phyloP scores from a whole-genome alignment of 2,329 filamentous ascomycete species.

The Diaporthe eres region DNA sequence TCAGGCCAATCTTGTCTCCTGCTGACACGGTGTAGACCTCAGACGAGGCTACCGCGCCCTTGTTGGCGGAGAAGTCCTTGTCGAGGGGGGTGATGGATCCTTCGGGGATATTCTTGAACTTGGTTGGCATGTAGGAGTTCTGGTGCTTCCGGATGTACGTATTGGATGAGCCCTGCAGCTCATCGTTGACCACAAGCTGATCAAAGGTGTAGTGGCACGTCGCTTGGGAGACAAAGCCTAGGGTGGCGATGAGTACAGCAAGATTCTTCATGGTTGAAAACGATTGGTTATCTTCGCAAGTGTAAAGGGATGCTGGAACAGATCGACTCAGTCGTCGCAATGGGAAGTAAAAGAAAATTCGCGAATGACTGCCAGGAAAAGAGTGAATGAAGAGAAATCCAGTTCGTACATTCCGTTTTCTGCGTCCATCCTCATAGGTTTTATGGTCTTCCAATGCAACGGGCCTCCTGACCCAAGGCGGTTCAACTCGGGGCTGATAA shows the following conservation, averaged over 20 bases:
- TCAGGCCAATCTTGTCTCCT: conserved; percentile 16
- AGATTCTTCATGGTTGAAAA: background rate
- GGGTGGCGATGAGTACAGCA: background rate
- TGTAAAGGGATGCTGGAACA: background rate
- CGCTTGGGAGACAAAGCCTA: background rate
- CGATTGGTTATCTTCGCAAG: background rate
- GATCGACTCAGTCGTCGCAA: background rate
- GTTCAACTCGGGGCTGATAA: too few relatives aligned
- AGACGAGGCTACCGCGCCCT: background rate
- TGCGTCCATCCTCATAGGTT: background rate
- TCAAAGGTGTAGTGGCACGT: conserved; percentile 13
- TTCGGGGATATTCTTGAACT: conserved; percentile 10
- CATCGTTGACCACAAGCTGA: conserved; percentile 9
- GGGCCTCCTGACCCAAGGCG: background rate
- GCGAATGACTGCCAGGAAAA: background rate
- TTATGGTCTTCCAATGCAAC: background rate
- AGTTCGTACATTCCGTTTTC: background rate
- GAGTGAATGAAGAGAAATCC: background rate
- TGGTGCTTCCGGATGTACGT: conserved; percentile 15
- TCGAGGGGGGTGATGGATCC: conserved; percentile 17
- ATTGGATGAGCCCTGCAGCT: background rate
- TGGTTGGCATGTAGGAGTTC: conserved; percentile 15
- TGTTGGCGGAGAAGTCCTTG: conserved; percentile 22
- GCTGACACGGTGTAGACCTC: background rate
- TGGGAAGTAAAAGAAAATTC: background rate